Evolutionary conservation across 2,329 filamentous ascomycete genomes (phyloP).

Genomic region (Chaetomiaceae sp.): DNA sequence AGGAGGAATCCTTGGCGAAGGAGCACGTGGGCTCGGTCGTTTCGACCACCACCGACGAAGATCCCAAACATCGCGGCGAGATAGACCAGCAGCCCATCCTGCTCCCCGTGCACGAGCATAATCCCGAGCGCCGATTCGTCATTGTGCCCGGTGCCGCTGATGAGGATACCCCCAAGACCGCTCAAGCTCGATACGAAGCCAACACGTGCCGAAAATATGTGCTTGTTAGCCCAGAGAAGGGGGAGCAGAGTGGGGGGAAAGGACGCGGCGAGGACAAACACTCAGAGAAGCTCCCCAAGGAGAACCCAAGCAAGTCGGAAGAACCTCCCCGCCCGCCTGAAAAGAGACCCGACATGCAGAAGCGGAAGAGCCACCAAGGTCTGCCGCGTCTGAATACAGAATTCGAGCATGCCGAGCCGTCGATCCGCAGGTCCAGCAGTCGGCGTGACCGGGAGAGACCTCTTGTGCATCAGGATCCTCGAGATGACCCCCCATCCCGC

Average conservation of each 20-base stretch:
- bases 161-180: slow-evolving; percentile 18
- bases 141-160: slow-evolving; percentile 41
- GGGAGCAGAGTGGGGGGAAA: slow-evolving; percentile 3
- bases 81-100: slow-evolving; percentile 66
- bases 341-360: slow-evolving; percentile 30
- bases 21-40: slow-evolving; percentile 47
- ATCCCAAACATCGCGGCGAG: slow-evolving; percentile 57
- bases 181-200: slow-evolving; percentile 34
- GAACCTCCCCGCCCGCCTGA: slow-evolving; percentile 21
- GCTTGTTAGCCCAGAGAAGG: slow-evolving; percentile 28
- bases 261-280: slow-evolving; percentile 28
- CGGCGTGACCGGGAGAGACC: slow-evolving; percentile 22
- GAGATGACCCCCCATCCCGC: slow-evolving; percentile 33
- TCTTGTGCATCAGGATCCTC: slow-evolving; percentile 24
- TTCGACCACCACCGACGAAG: slow-evolving; percentile 42
- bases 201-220: slow-evolving; percentile 42
- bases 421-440: slow-evolving; percentile 22
- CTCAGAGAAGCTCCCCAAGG: slow-evolving; percentile 11
- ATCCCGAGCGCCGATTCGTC: slow-evolving; percentile 63
- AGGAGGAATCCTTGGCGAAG: slow-evolving; percentile 55
- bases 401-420: slow-evolving; percentile 28
- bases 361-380: slow-evolving; percentile 37
- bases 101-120: slow-evolving; percentile 55
- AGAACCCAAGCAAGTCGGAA: slow-evolving; percentile 30
- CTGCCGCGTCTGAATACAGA: slow-evolving; percentile 45